A percentile compares a stretch with the other conserved stretches of the same genome.
Conservation (phyloP, 495 filamentous ascomycete genomes). For the Trichocladium antarcticum region DNA sequence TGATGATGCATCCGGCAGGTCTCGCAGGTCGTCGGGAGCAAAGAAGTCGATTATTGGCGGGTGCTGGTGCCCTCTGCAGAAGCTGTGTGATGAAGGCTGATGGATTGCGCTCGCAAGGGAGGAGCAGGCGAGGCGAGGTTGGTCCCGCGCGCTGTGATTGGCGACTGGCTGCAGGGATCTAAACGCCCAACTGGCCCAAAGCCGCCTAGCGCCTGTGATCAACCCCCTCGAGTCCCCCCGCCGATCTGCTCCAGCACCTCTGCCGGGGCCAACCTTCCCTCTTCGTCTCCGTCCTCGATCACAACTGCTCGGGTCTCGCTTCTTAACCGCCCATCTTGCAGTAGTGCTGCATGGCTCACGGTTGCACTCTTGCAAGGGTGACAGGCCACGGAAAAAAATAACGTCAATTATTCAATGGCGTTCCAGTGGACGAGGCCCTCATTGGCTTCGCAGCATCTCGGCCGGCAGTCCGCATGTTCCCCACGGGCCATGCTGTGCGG, state of each 20-base stretch:
- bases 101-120: neutral
- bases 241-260: constrained; percentile 13
- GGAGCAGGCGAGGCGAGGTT: constrained; percentile 14
- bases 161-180: constrained; percentile 29
- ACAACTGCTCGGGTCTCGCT: neutral
- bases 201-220: constrained; percentile 19
- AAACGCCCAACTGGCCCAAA: constrained; percentile 33
- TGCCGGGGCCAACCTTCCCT: neutral
- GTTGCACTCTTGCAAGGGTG: constrained; percentile 11
- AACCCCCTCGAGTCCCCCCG: constrained; percentile 18
- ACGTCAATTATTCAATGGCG: too few relatives aligned
- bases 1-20: neutral
- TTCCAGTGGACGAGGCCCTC: constrained; percentile 11
- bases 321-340: constrained; percentile 39
- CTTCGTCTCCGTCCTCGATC: neutral
- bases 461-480: constrained; percentile 8
- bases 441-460: constrained; percentile 19
- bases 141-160: constrained; percentile 19
- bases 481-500: constrained; percentile 2
- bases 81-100: constrained; percentile 19
- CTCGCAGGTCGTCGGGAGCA: constrained; percentile 1
- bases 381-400: too few relatives aligned
- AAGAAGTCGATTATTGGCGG: constrained; percentile 15
- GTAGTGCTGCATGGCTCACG: constrained; percentile 22
- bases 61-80: constrained; percentile 1